Conservation (phyloP, 1,284 basidiomycete genomes). For the Rhodotorula sp. region DNA sequence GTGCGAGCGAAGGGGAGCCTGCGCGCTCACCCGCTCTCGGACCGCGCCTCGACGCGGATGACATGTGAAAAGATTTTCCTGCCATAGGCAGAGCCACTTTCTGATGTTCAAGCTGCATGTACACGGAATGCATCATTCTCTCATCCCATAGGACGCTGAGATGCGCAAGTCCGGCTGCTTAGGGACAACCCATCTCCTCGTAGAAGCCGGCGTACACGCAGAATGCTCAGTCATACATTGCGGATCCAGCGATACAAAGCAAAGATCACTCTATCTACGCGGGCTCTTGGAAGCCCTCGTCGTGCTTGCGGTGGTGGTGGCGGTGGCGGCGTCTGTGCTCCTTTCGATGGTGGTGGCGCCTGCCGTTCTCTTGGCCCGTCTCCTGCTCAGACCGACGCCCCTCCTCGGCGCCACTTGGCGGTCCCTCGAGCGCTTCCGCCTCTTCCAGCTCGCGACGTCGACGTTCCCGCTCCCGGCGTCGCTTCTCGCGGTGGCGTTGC, state of each 20-base stretch:
- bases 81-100: background rate
- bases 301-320: too few species aligned
- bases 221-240: background rate
- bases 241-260: background rate
- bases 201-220: background rate
- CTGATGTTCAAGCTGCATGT: background rate
- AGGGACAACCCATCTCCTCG: too few species aligned
- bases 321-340: constrained; percentile 7
- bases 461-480: background rate
- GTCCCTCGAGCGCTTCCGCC: background rate
- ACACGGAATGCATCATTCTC: too few species aligned
- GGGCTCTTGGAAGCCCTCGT: too few species aligned
- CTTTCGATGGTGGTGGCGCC: background rate
- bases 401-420: constrained; percentile 5
- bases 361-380: background rate
- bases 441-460: background rate
- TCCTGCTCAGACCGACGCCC: background rate
- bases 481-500: background rate
- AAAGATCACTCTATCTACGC: too few species aligned
- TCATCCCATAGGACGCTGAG: too few species aligned
- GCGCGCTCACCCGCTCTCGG: background rate
- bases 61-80: background rate
- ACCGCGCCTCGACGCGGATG: background rate
- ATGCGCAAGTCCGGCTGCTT: too few species aligned
- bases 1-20: background rate